Percentiles rank a stretch among this genome's conserved stretches.
These are phyloP conservation scores for Hordeum pubiflorum DNA, from an alignment of 202 grass and related monocot genomes.

Conservation along the genomic window DNA sequence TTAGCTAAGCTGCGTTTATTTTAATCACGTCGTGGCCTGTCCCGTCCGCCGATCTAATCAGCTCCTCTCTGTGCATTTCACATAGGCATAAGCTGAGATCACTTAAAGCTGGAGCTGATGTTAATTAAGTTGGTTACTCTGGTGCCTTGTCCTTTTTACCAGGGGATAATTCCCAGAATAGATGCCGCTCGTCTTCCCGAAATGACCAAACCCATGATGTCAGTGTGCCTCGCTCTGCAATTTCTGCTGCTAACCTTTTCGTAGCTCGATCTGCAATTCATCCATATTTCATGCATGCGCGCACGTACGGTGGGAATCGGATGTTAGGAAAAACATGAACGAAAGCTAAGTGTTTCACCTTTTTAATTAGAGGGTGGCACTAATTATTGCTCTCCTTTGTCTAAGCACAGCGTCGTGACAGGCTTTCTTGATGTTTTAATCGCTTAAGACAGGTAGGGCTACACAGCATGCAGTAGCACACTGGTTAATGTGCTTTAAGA, in stretches of 20 bases:
- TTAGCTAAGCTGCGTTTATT: background rate
- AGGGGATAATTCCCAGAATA: background rate
- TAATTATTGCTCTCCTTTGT: slow-evolving; percentile 7
- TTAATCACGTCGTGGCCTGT: slow-evolving; percentile 11
- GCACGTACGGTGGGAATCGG: slow-evolving; percentile 35
- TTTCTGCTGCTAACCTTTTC: background rate
- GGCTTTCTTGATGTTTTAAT: slow-evolving; percentile 23
- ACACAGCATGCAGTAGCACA: background rate
- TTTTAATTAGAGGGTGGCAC: background rate
- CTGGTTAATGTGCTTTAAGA: slow-evolving; percentile 8
- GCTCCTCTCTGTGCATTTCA: background rate
- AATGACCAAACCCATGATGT: background rate
- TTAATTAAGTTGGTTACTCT: background rate
- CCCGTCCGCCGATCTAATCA: background rate
- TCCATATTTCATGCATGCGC: background rate
- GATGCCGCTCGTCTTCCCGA: background rate
- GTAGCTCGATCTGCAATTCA: background rate
- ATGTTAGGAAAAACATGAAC: background rate
- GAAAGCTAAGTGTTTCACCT: slow-evolving; percentile 21
- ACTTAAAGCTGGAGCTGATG: background rate
- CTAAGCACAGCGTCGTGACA: slow-evolving; percentile 11
- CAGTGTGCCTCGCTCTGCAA: background rate
- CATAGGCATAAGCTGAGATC: background rate
- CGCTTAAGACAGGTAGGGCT: background rate
- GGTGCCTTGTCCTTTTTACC: background rate